A percentile compares a stretch with the other conserved stretches of the same genome.
Conservation (phyloP, 208 protist genomes). For the Trypanosoma theileri region DNA sequence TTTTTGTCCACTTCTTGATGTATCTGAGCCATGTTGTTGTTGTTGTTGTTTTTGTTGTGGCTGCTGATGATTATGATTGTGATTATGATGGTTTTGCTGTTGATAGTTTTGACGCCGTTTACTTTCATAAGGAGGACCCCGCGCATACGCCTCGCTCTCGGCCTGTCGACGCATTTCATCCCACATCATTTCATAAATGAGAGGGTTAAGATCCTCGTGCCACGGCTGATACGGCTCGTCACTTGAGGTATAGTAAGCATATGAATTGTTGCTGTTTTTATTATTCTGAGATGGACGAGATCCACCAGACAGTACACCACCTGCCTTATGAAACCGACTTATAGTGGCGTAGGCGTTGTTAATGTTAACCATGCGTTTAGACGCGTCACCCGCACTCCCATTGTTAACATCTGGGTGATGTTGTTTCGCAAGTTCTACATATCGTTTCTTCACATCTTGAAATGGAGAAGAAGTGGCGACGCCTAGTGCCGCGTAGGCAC, state of each 20-base stretch:
- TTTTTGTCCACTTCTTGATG: constrained; percentile 13
- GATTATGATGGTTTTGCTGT: constrained; percentile 6
- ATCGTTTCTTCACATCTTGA: constrained; percentile 79
- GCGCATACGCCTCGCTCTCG: constrained; percentile 40
- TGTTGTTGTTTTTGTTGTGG: constrained; percentile 24
- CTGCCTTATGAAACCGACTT: constrained; percentile 66
- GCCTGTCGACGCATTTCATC: constrained; percentile 85
- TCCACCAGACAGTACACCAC: constrained; percentile 30
- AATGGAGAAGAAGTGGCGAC: constrained; percentile 42
- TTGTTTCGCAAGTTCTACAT: constrained; percentile 82
- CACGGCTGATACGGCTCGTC: constrained; percentile 66
- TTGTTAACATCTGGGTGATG: constrained; percentile 86
- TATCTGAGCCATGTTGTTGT: constrained; percentile 8
- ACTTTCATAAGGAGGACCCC: constrained; percentile 28
- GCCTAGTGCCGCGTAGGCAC: constrained; percentile 76
- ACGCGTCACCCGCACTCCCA: constrained; percentile 24
- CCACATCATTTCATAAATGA: constrained; percentile 92
- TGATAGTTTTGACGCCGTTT: constrained; percentile 20
- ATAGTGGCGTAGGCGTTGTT: constrained; percentile 84
- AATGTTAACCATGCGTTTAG: constrained; percentile 77
- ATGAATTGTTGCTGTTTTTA: constrained; percentile 6
- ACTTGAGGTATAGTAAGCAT: constrained; percentile 50
- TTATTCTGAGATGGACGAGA: neutral
- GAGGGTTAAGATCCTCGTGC: constrained; percentile 83
- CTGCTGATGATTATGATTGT: neutral